Evolutionary conservation across 2,329 filamentous ascomycete species (phyloP).

Genomic region (Colletotrichum paranaense): DNA sequence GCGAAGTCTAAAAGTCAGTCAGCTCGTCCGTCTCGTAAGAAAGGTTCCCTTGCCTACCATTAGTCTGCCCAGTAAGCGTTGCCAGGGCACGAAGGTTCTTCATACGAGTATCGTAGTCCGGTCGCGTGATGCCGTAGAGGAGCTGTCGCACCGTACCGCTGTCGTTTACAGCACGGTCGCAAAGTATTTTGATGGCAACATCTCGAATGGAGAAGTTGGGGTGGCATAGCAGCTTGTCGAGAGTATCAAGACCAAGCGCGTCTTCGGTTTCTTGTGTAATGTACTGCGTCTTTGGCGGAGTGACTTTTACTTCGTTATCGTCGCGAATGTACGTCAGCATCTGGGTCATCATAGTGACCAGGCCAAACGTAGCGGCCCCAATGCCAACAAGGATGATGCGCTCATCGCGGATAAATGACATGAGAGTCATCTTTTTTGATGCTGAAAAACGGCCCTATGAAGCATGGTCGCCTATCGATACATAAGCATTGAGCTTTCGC

Average conservation of each 20-base stretch:
- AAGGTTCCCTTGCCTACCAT: conserved; percentile 6
- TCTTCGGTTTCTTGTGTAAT: conserved; percentile 83
- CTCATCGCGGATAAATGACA: conserved; percentile 59
- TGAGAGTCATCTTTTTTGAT: conserved; percentile 36
- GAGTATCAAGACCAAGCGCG: conserved; percentile 72
- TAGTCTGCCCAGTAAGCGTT: conserved; percentile 60
- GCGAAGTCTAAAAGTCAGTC: conserved; percentile 40
- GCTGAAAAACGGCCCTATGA: not conserved
- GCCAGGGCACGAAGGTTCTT: conserved; percentile 66
- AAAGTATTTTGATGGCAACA: conserved; percentile 70
- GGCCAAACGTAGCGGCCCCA: conserved; percentile 67
- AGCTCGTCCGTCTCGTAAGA: conserved; percentile 11
- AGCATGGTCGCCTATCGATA: not conserved
- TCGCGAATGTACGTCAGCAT: conserved; percentile 71
- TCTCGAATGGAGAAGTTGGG: conserved; percentile 80
- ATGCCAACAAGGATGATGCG: conserved; percentile 64
- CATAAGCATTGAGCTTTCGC: not conserved
- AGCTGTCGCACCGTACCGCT: conserved; percentile 59
- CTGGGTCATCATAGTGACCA: conserved; percentile 67
- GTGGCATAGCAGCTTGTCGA: conserved; percentile 75
- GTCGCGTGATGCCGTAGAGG: conserved; percentile 67
- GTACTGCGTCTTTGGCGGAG: conserved; percentile 75
- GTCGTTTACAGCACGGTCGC: conserved; percentile 70
- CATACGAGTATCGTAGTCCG: conserved; percentile 70
- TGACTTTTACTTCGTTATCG: conserved; percentile 73